Conservation (phyloP, 352 stramenopile species). For the Globisporangium echinulatum region DNA sequence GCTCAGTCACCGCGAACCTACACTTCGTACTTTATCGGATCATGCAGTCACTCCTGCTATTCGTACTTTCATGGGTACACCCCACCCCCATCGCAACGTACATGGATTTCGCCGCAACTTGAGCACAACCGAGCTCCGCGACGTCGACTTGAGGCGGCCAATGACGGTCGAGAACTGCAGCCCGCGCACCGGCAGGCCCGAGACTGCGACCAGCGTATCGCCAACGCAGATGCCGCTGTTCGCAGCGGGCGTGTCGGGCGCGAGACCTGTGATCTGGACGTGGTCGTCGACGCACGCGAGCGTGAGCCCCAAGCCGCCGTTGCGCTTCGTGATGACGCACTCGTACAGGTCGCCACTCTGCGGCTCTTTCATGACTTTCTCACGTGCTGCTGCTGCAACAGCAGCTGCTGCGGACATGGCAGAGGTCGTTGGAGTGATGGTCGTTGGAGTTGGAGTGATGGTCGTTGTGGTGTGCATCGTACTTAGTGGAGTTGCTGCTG, state of each 20-base stretch:
- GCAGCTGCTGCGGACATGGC: conserved; percentile 8
- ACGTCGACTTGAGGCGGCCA: conserved; percentile 69
- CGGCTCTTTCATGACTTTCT: conserved; percentile 82
- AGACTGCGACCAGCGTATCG: conserved; percentile 73
- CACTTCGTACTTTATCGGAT: no score
- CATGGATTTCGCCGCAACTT: conserved; percentile 76
- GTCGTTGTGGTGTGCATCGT: background rate
- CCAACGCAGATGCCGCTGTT: conserved; percentile 74
- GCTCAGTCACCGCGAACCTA: no score
- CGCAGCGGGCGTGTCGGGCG: conserved; percentile 58
- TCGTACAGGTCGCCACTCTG: conserved; percentile 80
- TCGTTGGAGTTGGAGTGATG: conserved; percentile 3
- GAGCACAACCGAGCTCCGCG: conserved; percentile 72
- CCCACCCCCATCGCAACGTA: conserved; percentile 22
- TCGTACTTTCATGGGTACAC: no score
- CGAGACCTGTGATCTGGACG: conserved; percentile 76
- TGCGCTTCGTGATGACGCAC: conserved; percentile 79
- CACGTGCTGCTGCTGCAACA: conserved; percentile 32
- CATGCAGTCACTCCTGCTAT: no score
- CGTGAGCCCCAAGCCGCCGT: conserved; percentile 65
- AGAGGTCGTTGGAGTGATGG: conserved; percentile 8
- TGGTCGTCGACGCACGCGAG: conserved; percentile 79
- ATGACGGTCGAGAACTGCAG: conserved; percentile 82
- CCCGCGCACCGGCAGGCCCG: conserved; percentile 59
- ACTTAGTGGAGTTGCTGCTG: conserved; percentile 17